Conservation (phyloP, 495 filamentous ascomycete species). For the Haplographium delicatum region DNA sequence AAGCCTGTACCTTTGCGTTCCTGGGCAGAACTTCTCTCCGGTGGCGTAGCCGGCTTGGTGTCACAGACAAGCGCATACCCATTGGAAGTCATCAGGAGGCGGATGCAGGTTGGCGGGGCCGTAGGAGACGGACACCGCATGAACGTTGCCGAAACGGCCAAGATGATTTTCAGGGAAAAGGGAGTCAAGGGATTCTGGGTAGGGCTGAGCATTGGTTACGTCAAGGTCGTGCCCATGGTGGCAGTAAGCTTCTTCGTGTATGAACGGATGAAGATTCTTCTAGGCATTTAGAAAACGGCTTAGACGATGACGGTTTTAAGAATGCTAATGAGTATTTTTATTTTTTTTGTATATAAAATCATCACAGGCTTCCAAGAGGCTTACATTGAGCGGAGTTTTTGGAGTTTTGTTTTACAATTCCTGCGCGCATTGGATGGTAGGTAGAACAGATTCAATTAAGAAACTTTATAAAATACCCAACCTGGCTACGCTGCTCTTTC, state of each 20-base stretch:
- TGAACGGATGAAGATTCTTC: slow-evolving; percentile 68
- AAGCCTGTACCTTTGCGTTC: slow-evolving; percentile 61
- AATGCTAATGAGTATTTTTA: too few species aligned
- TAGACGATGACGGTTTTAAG: too few species aligned
- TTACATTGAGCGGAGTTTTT: too few species aligned
- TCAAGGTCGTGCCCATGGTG: slow-evolving; percentile 88
- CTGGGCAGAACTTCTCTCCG: slow-evolving; percentile 81
- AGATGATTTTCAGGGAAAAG: slow-evolving; percentile 64
- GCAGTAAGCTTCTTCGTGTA: slow-evolving; percentile 75
- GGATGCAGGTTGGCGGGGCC: slow-evolving; percentile 95
- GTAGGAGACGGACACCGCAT: slow-evolving; percentile 82
- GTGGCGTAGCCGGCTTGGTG: slow-evolving; percentile 78
- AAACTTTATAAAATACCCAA: too few species aligned
- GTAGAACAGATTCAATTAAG: too few species aligned
- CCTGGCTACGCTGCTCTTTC: too few species aligned
- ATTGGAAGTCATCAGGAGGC: slow-evolving; percentile 80
- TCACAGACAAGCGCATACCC: slow-evolving; percentile 92
- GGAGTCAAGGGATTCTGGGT: slow-evolving; percentile 87
- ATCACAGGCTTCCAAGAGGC: too few species aligned
- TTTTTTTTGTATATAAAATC: too few species aligned
- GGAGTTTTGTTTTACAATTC: too few species aligned
- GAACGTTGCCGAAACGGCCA: slow-evolving; percentile 71
- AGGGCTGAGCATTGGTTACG: slow-evolving; percentile 88
- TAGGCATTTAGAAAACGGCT: slow-evolving; percentile 66
- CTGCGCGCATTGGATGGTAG: too few species aligned